A percentile compares a stretch with the other conserved stretches of the same genome.
phyloP scores from a whole-genome alignment of 805 yeast genomes.

The Cyberlindnera bimundalis region DNA sequence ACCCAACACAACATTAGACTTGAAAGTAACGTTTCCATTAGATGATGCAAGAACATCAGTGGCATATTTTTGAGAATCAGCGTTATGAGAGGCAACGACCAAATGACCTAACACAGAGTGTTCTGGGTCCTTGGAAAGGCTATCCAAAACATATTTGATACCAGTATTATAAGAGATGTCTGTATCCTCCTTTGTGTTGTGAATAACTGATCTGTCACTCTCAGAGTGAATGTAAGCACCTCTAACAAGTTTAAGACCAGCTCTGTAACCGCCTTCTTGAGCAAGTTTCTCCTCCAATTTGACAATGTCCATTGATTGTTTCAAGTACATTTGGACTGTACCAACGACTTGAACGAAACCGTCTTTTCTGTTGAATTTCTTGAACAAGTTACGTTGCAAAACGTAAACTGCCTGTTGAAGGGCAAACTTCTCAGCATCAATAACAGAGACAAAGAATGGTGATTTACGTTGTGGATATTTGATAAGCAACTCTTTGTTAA shows the following conservation, averaged over 20 bases:
- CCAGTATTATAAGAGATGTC: conserved; percentile 75
- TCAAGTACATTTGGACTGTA: conserved; percentile 88
- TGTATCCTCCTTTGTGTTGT: conserved; percentile 73
- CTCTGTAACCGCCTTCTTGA: conserved; percentile 51
- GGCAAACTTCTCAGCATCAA: conserved; percentile 90
- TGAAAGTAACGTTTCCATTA: conserved; percentile 28
- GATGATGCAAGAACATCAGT: conserved; percentile 46
- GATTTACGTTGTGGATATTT: conserved; percentile 61
- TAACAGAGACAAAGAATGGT: conserved; percentile 72
- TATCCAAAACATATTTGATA: conserved; percentile 55
- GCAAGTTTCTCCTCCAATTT: conserved; percentile 66
- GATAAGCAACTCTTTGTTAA: conserved; percentile 46
- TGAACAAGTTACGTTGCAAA: conserved; percentile 77
- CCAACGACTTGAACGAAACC: conserved; percentile 71
- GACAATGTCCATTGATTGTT: conserved; percentile 62
- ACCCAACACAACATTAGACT: conserved; percentile 73
- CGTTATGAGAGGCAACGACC: conserved; percentile 90
- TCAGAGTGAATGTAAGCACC: conserved; percentile 96
- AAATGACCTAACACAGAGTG: conserved; percentile 64
- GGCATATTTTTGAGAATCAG: conserved; percentile 69
- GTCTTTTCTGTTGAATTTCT: conserved; percentile 61
- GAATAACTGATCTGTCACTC: conserved; percentile 69
- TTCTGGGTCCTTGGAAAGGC: conserved; percentile 37
- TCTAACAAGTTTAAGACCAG: conserved; percentile 87
- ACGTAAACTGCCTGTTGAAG: conserved; percentile 90